A percentile compares a stretch with the other conserved stretches of the same genome.
phyloP scores from a whole-genome alignment of 2,329 filamentous ascomycete genomes.

The Ophiosphaerella herpotricha region DNA sequence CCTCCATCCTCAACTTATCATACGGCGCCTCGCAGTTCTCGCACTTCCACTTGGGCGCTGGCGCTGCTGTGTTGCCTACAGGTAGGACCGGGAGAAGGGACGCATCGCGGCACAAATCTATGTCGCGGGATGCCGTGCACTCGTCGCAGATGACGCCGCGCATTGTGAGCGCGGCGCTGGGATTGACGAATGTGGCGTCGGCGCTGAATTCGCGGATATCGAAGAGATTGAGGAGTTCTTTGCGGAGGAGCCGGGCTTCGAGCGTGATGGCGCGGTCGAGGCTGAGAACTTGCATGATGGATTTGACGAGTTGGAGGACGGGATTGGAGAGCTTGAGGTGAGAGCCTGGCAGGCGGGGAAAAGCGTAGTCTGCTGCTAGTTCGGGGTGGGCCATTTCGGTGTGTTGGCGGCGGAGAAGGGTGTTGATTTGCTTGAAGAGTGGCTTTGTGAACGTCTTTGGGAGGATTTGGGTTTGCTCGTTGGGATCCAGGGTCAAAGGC shows the following conservation, averaged over 20 bases:
- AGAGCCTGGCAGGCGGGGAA: slow-evolving; percentile 78
- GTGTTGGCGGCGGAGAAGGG: slow-evolving; percentile 82
- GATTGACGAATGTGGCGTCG: slow-evolving; percentile 87
- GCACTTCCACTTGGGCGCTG: slow-evolving; percentile 76
- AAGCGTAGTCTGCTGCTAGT: slow-evolving; percentile 82
- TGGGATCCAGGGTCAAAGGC: slow-evolving; percentile 58
- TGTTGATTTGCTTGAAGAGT: slow-evolving; percentile 83
- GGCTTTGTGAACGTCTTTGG: slow-evolving; percentile 86
- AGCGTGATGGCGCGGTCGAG: slow-evolving; percentile 89
- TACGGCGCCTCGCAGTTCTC: slow-evolving; percentile 74
- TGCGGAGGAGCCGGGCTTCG: slow-evolving; percentile 84
- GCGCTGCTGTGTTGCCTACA: slow-evolving; percentile 15
- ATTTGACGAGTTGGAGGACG: slow-evolving; percentile 87
- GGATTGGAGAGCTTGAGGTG: slow-evolving; percentile 69
- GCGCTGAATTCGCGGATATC: slow-evolving; percentile 92
- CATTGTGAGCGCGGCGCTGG: slow-evolving; percentile 74
- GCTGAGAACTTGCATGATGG: slow-evolving; percentile 86
- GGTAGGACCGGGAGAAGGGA: slow-evolving; percentile 66
- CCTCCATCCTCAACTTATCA: slow-evolving; percentile 80
- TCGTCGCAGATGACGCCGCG: slow-evolving; percentile 82
- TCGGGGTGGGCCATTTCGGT: slow-evolving; percentile 89
- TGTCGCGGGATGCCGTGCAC: slow-evolving; percentile 85
- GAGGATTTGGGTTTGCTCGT: slow-evolving; percentile 68
- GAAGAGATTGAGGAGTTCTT: slow-evolving; percentile 86
- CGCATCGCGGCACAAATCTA: slow-evolving; percentile 91